A percentile compares a stretch with the other conserved stretches of the same genome.
phyloP scores from a whole-genome alignment of 1,284 basidiomycete species.

The Trametes pubescens region DNA sequence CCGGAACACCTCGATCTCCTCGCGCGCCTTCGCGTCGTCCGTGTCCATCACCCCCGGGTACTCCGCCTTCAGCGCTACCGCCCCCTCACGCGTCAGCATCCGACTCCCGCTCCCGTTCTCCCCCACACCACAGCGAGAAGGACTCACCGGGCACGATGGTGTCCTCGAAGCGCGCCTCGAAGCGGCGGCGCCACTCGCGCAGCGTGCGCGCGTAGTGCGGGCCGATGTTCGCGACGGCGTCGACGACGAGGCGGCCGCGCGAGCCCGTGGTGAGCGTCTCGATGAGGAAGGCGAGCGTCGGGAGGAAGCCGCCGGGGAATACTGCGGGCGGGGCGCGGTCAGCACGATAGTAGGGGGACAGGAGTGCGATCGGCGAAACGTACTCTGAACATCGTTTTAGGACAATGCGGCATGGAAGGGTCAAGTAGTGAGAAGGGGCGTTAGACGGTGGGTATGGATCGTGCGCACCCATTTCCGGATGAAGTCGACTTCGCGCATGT shows the following conservation, averaged over 20 bases:
- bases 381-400: slow-evolving; percentile 33
- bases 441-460: slow-evolving; percentile 1
- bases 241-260: slow-evolving; percentile 67
- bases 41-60: slow-evolving; percentile 62
- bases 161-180: slow-evolving; percentile 69
- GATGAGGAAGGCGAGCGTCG: slow-evolving; percentile 71
- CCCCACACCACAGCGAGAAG: background rate
- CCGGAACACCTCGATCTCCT: slow-evolving; percentile 80
- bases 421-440: background rate
- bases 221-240: slow-evolving; percentile 82
- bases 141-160: slow-evolving; percentile 60
- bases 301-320: slow-evolving; percentile 83
- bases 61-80: slow-evolving; percentile 59
- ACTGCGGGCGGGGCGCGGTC: slow-evolving; percentile 48
- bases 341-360: background rate
- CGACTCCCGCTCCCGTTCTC: background rate
- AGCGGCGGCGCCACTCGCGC: slow-evolving; percentile 81
- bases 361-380: slow-evolving; percentile 13
- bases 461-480: slow-evolving; percentile 78
- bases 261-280: slow-evolving; percentile 64
- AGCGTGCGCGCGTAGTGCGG: slow-evolving; percentile 84
- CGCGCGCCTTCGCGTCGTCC: slow-evolving; percentile 48
- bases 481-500: slow-evolving; percentile 74
- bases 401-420: background rate
- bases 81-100: background rate